These are phyloP conservation scores for Trypanosoma brucei DNA, from an alignment of 208 protist genomes.

Conservation along the genomic window DNA sequence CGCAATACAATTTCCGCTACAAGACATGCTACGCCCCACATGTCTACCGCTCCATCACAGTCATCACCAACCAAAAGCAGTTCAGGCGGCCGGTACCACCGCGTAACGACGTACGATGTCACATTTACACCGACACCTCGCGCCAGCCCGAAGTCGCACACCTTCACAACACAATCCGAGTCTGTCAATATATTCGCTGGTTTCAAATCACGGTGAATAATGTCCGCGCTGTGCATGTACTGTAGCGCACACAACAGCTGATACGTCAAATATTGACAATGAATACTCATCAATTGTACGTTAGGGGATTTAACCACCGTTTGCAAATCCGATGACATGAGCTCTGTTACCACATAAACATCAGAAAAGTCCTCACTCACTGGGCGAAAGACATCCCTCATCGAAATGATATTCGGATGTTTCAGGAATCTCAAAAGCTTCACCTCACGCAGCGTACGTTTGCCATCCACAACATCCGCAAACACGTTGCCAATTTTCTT, in stretches of 20 bases:
- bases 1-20: constrained; percentile 92
- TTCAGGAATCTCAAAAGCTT: constrained; percentile 66
- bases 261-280: constrained; percentile 95
- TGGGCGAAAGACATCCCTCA: constrained; percentile 73
- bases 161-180: constrained; percentile 86
- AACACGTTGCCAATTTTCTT: constrained; percentile 97
- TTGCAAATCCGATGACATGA: constrained; percentile 92
- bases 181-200: constrained; percentile 93
- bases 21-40: constrained; percentile 96
- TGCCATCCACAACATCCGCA: constrained; percentile 90
- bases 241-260: constrained; percentile 93
- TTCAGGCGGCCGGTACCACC: constrained; percentile 99
- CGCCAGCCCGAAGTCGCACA: constrained; percentile 93
- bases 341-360: constrained; percentile 85
- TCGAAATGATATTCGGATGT: constrained; percentile 78
- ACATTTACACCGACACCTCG: constrained; percentile 77
- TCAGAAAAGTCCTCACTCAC: constrained; percentile 49
- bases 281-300: constrained; percentile 40
- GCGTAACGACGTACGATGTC: constrained; percentile 95
- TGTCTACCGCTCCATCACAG: constrained; percentile 91
- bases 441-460: constrained; percentile 78
- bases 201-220: constrained; percentile 96
- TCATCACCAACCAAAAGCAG: constrained; percentile 91
- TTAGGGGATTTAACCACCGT: constrained; percentile 57
- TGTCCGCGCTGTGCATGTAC: constrained; percentile 93